Evolutionary conservation across 78 protist genomes (phyloP), one percentile per base, ranked within the genome.

Genomic region (Dictyostelium purpureum): DNA sequence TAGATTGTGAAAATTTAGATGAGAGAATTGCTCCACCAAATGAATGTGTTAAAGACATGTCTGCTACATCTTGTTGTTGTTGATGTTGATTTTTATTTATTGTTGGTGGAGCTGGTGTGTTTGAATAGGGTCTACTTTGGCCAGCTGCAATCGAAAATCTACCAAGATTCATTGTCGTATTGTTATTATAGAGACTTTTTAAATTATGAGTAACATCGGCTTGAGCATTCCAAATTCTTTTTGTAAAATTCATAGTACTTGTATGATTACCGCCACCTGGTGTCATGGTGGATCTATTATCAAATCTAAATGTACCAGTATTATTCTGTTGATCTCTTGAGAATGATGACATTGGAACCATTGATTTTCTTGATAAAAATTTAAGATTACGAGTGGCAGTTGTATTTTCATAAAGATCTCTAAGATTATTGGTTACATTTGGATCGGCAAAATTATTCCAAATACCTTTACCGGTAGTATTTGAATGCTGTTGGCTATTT

Each of bases 391-490:
- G 71, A 63, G 71, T 63, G 26, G 19, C 71, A 16, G 71, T 63
- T 1, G 71, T 69, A 69, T 69, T 42, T 40, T 69, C 52, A 69
- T 40, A 35, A n/a, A 69, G 21, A 38, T 69, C 76, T 69, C 45
- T 65, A 4, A 81, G 78, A 38, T 81, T 81, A 14, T 81, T 65
- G 9, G 89, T 81, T 5, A 81, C 61, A 40, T 81, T 61, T 19
- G 51, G 69, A 43, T 59, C 47, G 9, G 70, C 63, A 18, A 26
- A 54, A 28, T 73, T 28, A 1, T 78, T 21, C 66, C 66, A 57
- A 57, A 57, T 57, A 57, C 66, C 2, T 57, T 57, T 57, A 19
- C 9, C 10, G 3, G 4, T 7, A 21, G 6, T 52, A 52, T 21
- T 52, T 6, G 16, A 24, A 54, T n/a, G 19, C 7, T 59, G 67